These are phyloP conservation scores for Aspergillus ostianus DNA, from an alignment of 495 filamentous ascomycete genomes.

Conservation along the genomic window DNA sequence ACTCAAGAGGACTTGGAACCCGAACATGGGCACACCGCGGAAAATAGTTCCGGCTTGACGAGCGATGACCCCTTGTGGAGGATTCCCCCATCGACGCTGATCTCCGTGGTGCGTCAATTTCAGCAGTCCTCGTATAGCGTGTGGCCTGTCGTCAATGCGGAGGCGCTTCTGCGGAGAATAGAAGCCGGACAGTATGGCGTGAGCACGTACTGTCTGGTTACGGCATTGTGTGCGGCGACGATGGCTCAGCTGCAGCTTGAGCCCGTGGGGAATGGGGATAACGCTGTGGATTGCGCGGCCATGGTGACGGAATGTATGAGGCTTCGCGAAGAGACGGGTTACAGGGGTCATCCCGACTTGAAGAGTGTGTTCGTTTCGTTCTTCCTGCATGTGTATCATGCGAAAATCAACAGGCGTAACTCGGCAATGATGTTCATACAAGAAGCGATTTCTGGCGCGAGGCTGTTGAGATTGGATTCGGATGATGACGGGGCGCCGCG, in stretches of 20 bases:
- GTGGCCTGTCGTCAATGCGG: slow-evolving; percentile 31
- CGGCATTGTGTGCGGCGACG: slow-evolving; percentile 33
- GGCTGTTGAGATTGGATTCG: slow-evolving; percentile 25
- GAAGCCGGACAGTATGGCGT: slow-evolving; percentile 7
- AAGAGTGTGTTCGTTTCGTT: slow-evolving; percentile 28
- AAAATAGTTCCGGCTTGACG: neutral
- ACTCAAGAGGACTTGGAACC: neutral
- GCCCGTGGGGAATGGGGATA: slow-evolving; percentile 12
- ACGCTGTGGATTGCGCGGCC: slow-evolving; percentile 16
- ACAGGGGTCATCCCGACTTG: slow-evolving; percentile 18
- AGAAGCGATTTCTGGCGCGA: slow-evolving; percentile 27
- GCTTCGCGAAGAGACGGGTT: slow-evolving; percentile 15
- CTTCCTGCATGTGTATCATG: slow-evolving; percentile 37
- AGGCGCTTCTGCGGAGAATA: slow-evolving; percentile 18
- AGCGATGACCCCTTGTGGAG: neutral
- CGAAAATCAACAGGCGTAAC: slow-evolving; percentile 30
- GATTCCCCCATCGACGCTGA: slow-evolving; percentile 16
- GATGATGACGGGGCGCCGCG: neutral
- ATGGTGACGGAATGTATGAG: slow-evolving; percentile 27
- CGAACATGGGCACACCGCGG: neutral
- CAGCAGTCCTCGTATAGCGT: slow-evolving; percentile 30
- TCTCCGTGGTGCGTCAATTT: slow-evolving; percentile 22
- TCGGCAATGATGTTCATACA: slow-evolving; percentile 35
- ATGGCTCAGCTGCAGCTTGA: slow-evolving; percentile 34
- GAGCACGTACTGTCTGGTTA: slow-evolving; percentile 19